Evolutionary conservation across 2,329 filamentous ascomycete species (phyloP), one percentile per base, ranked within the genome.

Genomic region (Aspergillus sp.): DNA sequence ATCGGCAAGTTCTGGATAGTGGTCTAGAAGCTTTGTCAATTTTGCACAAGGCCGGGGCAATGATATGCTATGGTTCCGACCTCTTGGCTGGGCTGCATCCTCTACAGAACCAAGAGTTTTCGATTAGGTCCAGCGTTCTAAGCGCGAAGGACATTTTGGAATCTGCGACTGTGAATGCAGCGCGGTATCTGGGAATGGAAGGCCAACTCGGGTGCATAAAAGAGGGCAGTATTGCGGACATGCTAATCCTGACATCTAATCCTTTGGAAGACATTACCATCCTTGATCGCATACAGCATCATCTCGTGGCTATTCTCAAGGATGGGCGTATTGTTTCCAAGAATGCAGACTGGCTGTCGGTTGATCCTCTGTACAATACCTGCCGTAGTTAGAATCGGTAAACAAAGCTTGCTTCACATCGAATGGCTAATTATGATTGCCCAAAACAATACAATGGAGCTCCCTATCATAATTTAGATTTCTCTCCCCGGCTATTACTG

Each of bases 51-150:
- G 82, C 80, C 0, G 83, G 83, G 0, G 81, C 84, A 1, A 80
- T 75, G 0, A 82, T 86, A 47, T 85, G 83, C 67, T 84, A 80
- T 64, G 84, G 84, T 0, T 81, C 82, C 0, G 83, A 85, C 71
- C 73, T 85, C 3, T 75, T 85, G 0, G 83, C 80, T 0, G 80
- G 78, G 0, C 64, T 84, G 56, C 75, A 76, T 8, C 61, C 71
- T 15, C 72, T 75, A 10, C 82, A 85, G 68, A 78, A 75, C 0
- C 71, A 75, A 17, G 81, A 84, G 60, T 84, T 84, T 61, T 64
- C 68, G 1, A 61, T 84, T 5, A 73, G 81, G 8, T 70, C 74
- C 0, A 64, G 75, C 54, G 81, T 80, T 1, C 68, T 82, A 27
- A 71, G 68, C 5, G 48, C 75, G 2, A 42, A 75, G 19, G 76